Percentiles rank a stretch among this genome's conserved stretches.
phyloP scores from a whole-genome alignment of 2,329 filamentous ascomycete species.

The Zopfia rhizophila region DNA sequence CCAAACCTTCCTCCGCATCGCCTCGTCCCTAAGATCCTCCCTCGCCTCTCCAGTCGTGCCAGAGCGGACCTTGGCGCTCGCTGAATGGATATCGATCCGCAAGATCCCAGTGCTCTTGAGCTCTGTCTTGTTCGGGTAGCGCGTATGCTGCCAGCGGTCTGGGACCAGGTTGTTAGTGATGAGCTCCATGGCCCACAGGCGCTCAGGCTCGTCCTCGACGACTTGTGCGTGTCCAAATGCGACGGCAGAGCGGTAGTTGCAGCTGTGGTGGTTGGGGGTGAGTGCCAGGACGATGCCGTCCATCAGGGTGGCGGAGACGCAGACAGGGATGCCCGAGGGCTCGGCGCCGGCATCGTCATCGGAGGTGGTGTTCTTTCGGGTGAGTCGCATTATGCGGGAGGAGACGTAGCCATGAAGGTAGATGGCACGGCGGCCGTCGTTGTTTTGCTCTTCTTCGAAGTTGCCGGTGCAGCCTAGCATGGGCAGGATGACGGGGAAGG shows the following conservation, averaged over 20 bases:
- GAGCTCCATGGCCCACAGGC: conserved; percentile 22
- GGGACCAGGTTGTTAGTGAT: conserved; percentile 28
- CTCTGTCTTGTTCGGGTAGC: conserved; percentile 25
- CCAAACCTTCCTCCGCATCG: conserved; percentile 22
- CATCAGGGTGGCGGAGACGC: conserved; percentile 20
- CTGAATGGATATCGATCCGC: conserved; percentile 20
- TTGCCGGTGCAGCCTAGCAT: conserved; percentile 37
- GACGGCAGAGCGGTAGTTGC: conserved; percentile 26
- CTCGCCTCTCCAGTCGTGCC: conserved; percentile 25
- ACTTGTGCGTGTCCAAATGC: conserved; percentile 21
- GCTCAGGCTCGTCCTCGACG: conserved; percentile 21
- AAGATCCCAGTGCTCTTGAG: conserved; percentile 24
- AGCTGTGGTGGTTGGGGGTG: conserved; percentile 26
- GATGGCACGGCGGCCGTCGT: conserved; percentile 8
- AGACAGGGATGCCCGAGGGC: conserved; percentile 15
- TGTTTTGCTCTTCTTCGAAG: no score
- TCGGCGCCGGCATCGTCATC: conserved; percentile 2
- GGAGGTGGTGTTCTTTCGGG: no score
- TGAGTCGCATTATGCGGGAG: conserved; percentile 19
- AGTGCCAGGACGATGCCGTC: conserved; percentile 29
- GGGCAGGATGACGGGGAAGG: conserved; percentile 29
- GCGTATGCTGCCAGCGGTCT: conserved; percentile 20
- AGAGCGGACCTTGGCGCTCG: conserved; percentile 26
- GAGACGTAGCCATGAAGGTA: conserved; percentile 26
- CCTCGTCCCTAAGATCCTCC: conserved; percentile 25